Percentiles rank a stretch among this genome's conserved stretches.
Evolutionary conservation across 441 rosid species (phyloP).

Genomic region (Populus hybrid): DNA sequence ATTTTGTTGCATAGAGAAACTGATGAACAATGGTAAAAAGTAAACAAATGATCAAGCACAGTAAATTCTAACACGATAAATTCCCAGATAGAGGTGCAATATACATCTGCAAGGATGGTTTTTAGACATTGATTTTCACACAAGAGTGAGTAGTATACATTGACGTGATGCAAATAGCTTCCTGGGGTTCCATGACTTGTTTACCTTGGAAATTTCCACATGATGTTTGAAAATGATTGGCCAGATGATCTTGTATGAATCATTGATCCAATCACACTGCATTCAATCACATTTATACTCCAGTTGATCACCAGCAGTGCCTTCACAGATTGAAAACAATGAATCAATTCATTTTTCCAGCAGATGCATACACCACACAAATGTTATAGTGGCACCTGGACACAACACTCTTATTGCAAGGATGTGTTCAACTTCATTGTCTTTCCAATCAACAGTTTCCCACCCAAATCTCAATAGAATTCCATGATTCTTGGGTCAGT

Average conservation of each 20-base stretch:
- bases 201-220: background rate
- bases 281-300: background rate
- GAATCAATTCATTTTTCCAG: background rate
- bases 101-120: background rate
- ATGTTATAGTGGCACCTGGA: background rate
- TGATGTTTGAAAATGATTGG: background rate
- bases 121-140: background rate
- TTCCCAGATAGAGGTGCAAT: no score
- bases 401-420: background rate
- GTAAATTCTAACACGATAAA: background rate
- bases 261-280: background rate
- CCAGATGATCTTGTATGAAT: background rate
- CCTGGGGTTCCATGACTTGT: background rate
- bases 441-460: slow-evolving; percentile 1
- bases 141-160: background rate
- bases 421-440: slow-evolving; percentile 38
- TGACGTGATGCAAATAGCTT: background rate
- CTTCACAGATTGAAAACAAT: background rate
- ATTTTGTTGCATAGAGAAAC: background rate
- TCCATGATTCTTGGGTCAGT: slow-evolving; percentile 25
- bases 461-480: slow-evolving; percentile 22
- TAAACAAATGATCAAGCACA: background rate
- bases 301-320: background rate
- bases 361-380: slow-evolving; percentile 1
- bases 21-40: background rate